Conservation (phyloP, 176 grass and related monocot genomes). For the Zea mays region DNA sequence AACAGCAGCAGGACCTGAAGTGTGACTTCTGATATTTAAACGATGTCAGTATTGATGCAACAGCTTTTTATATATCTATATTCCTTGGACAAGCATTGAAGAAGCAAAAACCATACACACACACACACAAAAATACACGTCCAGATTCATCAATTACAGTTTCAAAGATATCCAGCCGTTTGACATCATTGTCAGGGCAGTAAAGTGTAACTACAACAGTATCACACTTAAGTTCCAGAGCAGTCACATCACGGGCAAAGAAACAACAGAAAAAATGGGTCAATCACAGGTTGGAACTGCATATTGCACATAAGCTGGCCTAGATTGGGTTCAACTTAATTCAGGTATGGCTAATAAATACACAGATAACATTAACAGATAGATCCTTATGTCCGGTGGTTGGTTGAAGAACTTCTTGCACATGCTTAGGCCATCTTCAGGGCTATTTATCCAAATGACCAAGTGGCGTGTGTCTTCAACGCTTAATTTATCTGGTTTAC, state of each 20-base stretch:
- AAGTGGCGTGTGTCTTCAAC: neutral
- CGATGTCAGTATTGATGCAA: neutral
- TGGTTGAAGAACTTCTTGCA: conserved; percentile 33
- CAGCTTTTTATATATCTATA: neutral
- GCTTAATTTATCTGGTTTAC: conserved; percentile 48
- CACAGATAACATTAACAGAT: conserved; percentile 28
- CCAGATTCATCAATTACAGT: conserved; percentile 18
- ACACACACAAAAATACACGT: neutral
- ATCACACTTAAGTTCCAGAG: conserved; percentile 1
- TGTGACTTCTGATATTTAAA: neutral
- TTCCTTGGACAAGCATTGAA: neutral
- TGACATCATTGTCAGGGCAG: conserved; percentile 5
- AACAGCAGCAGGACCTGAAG: neutral
- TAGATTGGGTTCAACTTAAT: conserved; percentile 23
- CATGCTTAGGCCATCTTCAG: conserved; percentile 7
- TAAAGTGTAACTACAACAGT: conserved; percentile 28
- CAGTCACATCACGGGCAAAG: conserved; percentile 5
- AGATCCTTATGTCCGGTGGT: conserved; percentile 17
- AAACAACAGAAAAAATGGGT: conserved; percentile 16
- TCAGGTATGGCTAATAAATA: conserved; percentile 21
- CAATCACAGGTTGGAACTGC: conserved; percentile 30
- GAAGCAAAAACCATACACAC: neutral
- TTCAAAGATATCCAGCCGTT: neutral
- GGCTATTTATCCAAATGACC: conserved; percentile 28
- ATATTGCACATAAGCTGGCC: conserved; percentile 40